Conservation (phyloP, 345 rosid species). For the Citrus trifoliata region DNA sequence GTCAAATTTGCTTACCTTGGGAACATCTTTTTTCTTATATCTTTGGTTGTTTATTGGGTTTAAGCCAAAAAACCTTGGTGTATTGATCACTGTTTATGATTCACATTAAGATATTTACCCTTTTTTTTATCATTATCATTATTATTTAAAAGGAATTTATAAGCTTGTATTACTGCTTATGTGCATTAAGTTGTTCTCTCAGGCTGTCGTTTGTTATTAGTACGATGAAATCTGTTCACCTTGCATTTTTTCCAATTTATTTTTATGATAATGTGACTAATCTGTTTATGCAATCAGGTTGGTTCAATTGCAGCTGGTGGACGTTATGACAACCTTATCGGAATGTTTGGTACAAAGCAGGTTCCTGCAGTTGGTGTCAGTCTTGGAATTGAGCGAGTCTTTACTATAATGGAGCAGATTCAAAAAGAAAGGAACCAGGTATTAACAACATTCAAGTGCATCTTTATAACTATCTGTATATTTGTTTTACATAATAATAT, state of each 20-base stretch:
- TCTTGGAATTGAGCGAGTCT: slow-evolving; percentile 89
- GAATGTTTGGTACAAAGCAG: slow-evolving; percentile 82
- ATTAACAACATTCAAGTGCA: background rate
- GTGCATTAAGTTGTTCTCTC: background rate
- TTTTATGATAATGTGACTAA: background rate
- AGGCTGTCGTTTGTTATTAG: background rate
- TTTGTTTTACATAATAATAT: background rate
- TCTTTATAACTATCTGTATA: background rate
- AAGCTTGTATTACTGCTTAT: background rate
- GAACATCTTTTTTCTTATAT: background rate
- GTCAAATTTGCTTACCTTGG: background rate
- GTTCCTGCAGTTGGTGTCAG: slow-evolving; percentile 96
- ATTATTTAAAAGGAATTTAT: background rate
- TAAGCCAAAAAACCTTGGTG: too few species aligned
- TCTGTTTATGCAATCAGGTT: slow-evolving; percentile 48
- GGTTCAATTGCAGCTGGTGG: slow-evolving; percentile 98
- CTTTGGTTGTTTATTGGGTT: background rate
- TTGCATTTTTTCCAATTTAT: background rate
- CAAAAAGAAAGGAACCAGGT: slow-evolving; percentile 70
- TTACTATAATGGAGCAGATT: slow-evolving; percentile 78
- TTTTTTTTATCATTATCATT: background rate
- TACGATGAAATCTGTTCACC: background rate
- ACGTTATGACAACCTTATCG: slow-evolving; percentile 85
- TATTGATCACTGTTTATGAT: too few species aligned
- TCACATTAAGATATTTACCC: background rate